A percentile compares a stretch with the other conserved stretches of the same genome.
These are phyloP conservation scores for Wickerhamia fluorescens DNA, from an alignment of 805 yeast genomes.

Conservation along the genomic window DNA sequence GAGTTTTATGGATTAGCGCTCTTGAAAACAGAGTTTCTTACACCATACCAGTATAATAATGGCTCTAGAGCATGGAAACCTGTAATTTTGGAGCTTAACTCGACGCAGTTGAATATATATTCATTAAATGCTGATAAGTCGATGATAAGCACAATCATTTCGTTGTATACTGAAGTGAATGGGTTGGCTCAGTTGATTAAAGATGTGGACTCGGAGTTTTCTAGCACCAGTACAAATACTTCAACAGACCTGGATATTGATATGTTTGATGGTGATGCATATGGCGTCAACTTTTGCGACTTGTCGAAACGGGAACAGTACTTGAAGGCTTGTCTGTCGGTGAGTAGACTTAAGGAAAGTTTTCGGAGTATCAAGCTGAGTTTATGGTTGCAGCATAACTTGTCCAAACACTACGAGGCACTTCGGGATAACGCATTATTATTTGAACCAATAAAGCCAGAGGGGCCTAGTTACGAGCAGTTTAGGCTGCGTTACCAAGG, in stretches of 20 bases:
- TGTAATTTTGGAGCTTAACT: slow-evolving; percentile 31
- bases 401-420: slow-evolving; percentile 13
- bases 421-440: slow-evolving; percentile 25
- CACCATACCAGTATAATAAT: slow-evolving; percentile 28
- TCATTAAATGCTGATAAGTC: slow-evolving; percentile 16
- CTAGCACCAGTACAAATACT: slow-evolving; percentile 1
- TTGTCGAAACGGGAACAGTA: slow-evolving; percentile 2
- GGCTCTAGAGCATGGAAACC: slow-evolving; percentile 26
- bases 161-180: slow-evolving; percentile 26
- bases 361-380: slow-evolving; percentile 9
- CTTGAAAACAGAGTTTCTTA: slow-evolving; percentile 27
- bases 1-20: slow-evolving; percentile 27
- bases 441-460: slow-evolving; percentile 33
- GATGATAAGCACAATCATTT: slow-evolving; percentile 17
- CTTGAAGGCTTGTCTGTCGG: too few relatives aligned
- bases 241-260: slow-evolving; percentile 7
- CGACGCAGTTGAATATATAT: slow-evolving; percentile 31
- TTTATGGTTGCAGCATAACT: slow-evolving; percentile 10
- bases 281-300: slow-evolving; percentile 19
- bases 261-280: slow-evolving; percentile 21
- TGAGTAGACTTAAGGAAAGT: slow-evolving; percentile 11
- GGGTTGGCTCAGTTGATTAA: slow-evolving; percentile 11
- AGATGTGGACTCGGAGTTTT: slow-evolving; percentile 2
- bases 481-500: slow-evolving; percentile 18
- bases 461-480: slow-evolving; percentile 8